Evolutionary conservation across 179 eudicot genomes (phyloP).

Genomic region (Beta macrorhiza): DNA sequence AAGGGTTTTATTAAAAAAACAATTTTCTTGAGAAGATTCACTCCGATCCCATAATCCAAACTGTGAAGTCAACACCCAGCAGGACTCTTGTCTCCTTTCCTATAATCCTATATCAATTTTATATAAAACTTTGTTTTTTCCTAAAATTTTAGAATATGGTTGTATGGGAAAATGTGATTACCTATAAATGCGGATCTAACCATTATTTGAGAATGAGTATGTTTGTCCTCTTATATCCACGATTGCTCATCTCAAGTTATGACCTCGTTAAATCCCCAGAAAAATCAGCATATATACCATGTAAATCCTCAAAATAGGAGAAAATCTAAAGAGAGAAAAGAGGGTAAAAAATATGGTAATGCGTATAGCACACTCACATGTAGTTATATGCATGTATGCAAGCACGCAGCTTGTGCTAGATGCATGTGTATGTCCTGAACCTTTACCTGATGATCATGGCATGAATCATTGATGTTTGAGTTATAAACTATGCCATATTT

Average conservation of each 20-base stretch:
- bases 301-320: no score
- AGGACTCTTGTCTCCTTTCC: constrained; percentile 22
- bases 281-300: not conserved
- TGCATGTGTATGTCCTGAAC: no score
- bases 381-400: no score
- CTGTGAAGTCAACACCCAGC: constrained; percentile 53
- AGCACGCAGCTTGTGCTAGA: no score
- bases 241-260: constrained; percentile 8
- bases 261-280: not conserved
- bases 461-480: no score
- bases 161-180: constrained; percentile 44
- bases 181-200: constrained; percentile 65
- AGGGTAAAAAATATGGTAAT: no score
- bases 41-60: constrained; percentile 28
- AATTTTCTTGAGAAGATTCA: constrained; percentile 36
- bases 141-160: not conserved
- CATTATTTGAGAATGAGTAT: constrained; percentile 61
- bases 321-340: not conserved
- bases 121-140: not conserved
- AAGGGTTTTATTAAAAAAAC: no score
- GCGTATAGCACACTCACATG: no score
- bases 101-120: not conserved
- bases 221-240: constrained; percentile 40
- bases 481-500: no score
- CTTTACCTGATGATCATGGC: no score